Evolutionary conservation across 2,329 filamentous ascomycete species (phyloP).

Genomic region (Cercospora sp.): DNA sequence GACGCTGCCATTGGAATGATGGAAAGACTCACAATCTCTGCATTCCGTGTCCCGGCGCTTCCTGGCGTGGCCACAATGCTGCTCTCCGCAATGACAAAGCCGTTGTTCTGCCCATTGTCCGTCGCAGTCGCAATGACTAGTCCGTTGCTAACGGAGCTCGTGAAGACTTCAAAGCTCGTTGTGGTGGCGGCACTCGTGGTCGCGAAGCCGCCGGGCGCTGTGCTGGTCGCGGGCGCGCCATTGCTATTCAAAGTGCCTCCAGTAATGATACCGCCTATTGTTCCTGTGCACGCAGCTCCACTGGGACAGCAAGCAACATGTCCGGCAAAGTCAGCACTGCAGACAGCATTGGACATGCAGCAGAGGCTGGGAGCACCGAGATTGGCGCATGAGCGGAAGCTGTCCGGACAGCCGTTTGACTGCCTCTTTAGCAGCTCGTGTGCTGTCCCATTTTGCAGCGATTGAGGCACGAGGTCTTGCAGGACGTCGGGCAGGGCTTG

Average conservation of each 20-base stretch:
- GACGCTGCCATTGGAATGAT: background rate
- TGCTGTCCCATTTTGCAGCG: conserved; percentile 26
- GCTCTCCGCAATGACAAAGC: conserved; percentile 37
- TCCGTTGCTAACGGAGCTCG: conserved; percentile 30
- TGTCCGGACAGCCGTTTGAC: conserved; percentile 50
- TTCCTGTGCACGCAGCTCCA: conserved; percentile 60
- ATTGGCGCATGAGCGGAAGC: conserved; percentile 55
- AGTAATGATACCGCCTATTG: conserved; percentile 44
- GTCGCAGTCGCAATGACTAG: conserved; percentile 29
- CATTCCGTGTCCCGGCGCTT: conserved; percentile 28
- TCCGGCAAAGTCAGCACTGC: conserved; percentile 57
- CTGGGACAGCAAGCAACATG: conserved; percentile 64
- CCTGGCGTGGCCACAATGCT: conserved; percentile 40
- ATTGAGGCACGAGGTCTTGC: conserved; percentile 26
- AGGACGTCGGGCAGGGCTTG: conserved; percentile 33
- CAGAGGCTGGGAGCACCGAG: conserved; percentile 57
- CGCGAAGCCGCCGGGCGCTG: conserved; percentile 21
- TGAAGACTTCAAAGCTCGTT: conserved; percentile 27
- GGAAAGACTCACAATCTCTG: conserved; percentile 36
- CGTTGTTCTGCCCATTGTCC: conserved; percentile 21
- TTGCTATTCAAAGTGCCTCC: conserved; percentile 36
- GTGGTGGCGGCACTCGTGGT: conserved; percentile 30
- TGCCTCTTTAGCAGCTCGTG: conserved; percentile 40
- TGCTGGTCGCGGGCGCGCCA: conserved; percentile 31
- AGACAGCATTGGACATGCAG: conserved; percentile 56